Base-by-base conservation (phyloP, 306 rosid genomes). In the Dicorynia guianensis region DNA sequence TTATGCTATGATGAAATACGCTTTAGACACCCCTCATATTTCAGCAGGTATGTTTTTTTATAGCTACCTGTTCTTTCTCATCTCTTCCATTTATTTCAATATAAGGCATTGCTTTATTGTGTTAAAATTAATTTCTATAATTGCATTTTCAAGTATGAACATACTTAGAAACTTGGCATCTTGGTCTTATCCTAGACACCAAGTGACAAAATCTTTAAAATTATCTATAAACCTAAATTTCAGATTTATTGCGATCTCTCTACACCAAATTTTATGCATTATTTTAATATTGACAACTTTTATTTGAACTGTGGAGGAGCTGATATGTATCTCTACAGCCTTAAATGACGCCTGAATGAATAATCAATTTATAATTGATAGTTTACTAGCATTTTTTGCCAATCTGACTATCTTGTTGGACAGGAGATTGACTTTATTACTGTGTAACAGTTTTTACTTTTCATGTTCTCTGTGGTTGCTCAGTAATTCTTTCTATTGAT, bases 1-100 rank as follows among this genome's bases (percentile, higher is more conserved):
- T 85, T 89, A 82, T 85, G 89, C 99, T n/a, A 60, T 93, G 85
- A 82, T 92, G 88, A 90, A 90, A 79, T 72, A 83, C 77, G 90
- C 97, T 15, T 76, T 85, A 56, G 93, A 89, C 69, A 73, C 74
- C 64, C 81, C 93, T 19, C 86, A 80, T 86, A 80, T 66, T 84
- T 86, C 96, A 75, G 82, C 93, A 17, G 77, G 99, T 93, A 79
- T 79, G 86, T 77, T 66, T 71, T 57, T 40, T 57, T 63, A 59
- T 71, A 65, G 43, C 55, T 42, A 52, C 55, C 13, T 38, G 30
- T 34, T 62, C 17, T 49, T 62, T 63, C 38, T 58, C 25, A 35
- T 61, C 42, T 34, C 43, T 50, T 11, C 14, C 59, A 9, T 38
- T 46, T 15, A n/a, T 71, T 75, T 75, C 43, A 53, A 66, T 30